Conservation (phyloP, 805 yeast genomes). For the Candida jianshihensis region DNA sequence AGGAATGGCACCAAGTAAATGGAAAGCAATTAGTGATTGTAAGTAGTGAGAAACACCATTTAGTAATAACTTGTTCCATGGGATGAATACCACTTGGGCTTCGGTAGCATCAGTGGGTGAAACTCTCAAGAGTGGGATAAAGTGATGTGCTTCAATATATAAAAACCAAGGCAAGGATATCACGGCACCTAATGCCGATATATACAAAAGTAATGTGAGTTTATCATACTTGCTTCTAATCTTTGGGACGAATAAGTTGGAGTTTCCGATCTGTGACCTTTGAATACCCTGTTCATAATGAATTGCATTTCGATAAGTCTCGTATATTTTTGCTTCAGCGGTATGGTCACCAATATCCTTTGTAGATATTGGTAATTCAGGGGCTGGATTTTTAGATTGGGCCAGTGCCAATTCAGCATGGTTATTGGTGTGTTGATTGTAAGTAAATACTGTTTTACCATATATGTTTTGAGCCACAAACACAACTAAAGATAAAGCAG, state of each 20-base stretch:
- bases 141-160: slow-evolving; percentile 46
- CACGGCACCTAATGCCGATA: slow-evolving; percentile 64
- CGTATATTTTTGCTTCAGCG: slow-evolving; percentile 7
- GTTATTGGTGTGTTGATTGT: slow-evolving; percentile 20
- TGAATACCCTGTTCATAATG: slow-evolving; percentile 11
- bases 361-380: neutral
- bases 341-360: neutral
- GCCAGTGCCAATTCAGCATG: slow-evolving; percentile 20
- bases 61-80: slow-evolving; percentile 44
- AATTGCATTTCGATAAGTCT: slow-evolving; percentile 5
- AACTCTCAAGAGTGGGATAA: slow-evolving; percentile 11
- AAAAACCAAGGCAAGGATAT: slow-evolving; percentile 73
- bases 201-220: slow-evolving; percentile 71
- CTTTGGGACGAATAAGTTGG: slow-evolving; percentile 9
- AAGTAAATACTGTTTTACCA: slow-evolving; percentile 73
- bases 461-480: slow-evolving; percentile 85
- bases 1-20: slow-evolving; percentile 71
- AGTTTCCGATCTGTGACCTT: slow-evolving; percentile 3
- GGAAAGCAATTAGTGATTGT: slow-evolving; percentile 78
- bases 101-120: slow-evolving; percentile 16
- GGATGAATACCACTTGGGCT: slow-evolving; percentile 26
- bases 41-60: slow-evolving; percentile 74
- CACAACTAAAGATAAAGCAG: slow-evolving; percentile 59
- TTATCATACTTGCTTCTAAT: slow-evolving; percentile 57
- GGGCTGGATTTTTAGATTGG: neutral